phyloP scores from a whole-genome alignment of 192 early-diverging fungal species.

The Tieghemiomyces parasiticus region DNA sequence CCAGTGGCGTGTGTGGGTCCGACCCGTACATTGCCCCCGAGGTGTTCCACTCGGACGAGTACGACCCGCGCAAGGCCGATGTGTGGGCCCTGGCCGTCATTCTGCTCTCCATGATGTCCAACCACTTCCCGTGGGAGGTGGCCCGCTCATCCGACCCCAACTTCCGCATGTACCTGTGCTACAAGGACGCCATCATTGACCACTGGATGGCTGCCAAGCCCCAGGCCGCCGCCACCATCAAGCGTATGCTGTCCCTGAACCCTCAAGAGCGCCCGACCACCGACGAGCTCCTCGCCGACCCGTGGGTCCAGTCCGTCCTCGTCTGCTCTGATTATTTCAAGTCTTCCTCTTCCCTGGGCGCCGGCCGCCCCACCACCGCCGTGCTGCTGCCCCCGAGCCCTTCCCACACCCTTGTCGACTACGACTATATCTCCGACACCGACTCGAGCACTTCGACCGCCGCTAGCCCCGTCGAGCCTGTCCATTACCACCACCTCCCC shows the following conservation, averaged over 20 bases:
- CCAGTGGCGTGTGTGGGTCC: conserved; percentile 72
- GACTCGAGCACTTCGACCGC: too few species aligned
- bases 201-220: conserved; percentile 25
- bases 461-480: too few species aligned
- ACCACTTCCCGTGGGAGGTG: conserved; percentile 54
- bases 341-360: neutral
- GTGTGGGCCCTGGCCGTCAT: conserved; percentile 84
- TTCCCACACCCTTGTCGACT: neutral
- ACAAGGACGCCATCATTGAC: conserved; percentile 30
- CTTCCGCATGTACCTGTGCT: conserved; percentile 39
- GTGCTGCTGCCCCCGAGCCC: neutral
- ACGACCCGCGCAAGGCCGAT: conserved; percentile 78
- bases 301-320: conserved; percentile 41
- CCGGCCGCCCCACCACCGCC: neutral
- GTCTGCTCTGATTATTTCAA: conserved; percentile 1
- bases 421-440: neutral
- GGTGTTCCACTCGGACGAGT: conserved; percentile 42
- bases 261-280: conserved; percentile 56
- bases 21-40: conserved; percentile 96
- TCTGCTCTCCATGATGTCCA: conserved; percentile 53
- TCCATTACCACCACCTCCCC: neutral
- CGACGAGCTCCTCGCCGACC: conserved; percentile 51
- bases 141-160: conserved; percentile 41
- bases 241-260: conserved; percentile 59
- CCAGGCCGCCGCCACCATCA: conserved; percentile 22